Percentiles rank a stretch among this genome's conserved stretches.
Evolutionary conservation across 1,284 basidiomycete species (phyloP).

Genomic region (Neotropicomus parvogracilis): DNA sequence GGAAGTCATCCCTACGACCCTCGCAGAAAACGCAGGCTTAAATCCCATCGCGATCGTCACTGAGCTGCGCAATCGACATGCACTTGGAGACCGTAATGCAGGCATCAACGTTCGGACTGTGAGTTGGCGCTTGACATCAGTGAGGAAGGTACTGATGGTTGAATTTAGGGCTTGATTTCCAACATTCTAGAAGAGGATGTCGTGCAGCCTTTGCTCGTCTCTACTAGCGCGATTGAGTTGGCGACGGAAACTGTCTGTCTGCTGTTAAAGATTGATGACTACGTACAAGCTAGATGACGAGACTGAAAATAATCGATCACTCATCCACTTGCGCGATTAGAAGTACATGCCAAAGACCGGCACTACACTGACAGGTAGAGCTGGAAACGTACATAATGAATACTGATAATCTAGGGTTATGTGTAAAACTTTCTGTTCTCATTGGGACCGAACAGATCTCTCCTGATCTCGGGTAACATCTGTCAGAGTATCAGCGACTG

Average conservation of each 20-base stretch:
- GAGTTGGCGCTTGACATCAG: slow-evolving; percentile 22
- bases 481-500: slow-evolving; percentile 30
- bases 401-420: too few species aligned
- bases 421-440: slow-evolving; percentile 85
- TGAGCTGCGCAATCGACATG: slow-evolving; percentile 95
- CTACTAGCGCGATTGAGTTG: slow-evolving; percentile 93
- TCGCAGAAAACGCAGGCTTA: slow-evolving; percentile 97
- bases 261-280: slow-evolving; percentile 95
- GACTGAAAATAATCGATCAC: not conserved
- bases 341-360: too few species aligned
- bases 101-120: slow-evolving; percentile 98
- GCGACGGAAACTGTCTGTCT: slow-evolving; percentile 98
- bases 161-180: slow-evolving; percentile 80
- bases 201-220: slow-evolving; percentile 93
- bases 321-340: not conserved
- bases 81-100: slow-evolving; percentile 89
- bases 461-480: slow-evolving; percentile 91
- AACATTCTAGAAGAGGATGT: slow-evolving; percentile 98
- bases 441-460: slow-evolving; percentile 81
- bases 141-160: slow-evolving; percentile 7
- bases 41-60: slow-evolving; percentile 99
- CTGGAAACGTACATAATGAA: too few species aligned
- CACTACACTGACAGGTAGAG: too few species aligned
- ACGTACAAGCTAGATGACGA: slow-evolving; percentile 69
- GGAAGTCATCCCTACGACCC: slow-evolving; percentile 96